These are phyloP conservation scores for Celoporthe dispersa DNA, from an alignment of 2,329 filamentous ascomycete genomes.

Conservation along the genomic window DNA sequence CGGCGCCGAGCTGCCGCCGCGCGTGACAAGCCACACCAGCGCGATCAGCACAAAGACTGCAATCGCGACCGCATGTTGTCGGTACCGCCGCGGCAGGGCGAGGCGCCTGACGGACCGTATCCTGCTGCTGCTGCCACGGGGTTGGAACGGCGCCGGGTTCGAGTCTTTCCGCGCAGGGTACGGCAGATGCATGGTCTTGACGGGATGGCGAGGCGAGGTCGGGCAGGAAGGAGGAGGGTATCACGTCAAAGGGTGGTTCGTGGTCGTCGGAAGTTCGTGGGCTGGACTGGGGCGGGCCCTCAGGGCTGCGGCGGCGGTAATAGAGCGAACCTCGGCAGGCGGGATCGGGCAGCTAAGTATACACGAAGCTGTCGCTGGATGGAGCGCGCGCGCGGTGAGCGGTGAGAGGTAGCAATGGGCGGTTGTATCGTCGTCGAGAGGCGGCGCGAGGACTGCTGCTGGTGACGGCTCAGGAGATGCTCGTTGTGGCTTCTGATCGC, in stretches of 20 bases:
- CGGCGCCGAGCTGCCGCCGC: conserved; percentile 37
- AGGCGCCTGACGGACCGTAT: conserved; percentile 13
- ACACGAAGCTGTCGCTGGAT: not conserved
- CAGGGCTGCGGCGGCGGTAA: not conserved
- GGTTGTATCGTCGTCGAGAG: not conserved
- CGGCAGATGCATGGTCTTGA: conserved; percentile 80
- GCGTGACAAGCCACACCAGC: conserved; percentile 64
- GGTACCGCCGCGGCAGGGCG: conserved; percentile 55
- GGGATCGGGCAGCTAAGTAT: not conserved
- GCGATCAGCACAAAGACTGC: conserved; percentile 58
- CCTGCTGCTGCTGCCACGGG: conserved; percentile 45
- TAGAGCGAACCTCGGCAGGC: conserved; percentile 21
- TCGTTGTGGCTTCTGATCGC: not conserved
- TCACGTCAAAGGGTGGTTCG: not conserved
- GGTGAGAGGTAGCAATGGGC: not conserved
- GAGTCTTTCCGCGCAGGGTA: conserved; percentile 85
- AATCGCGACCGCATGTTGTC: conserved; percentile 63
- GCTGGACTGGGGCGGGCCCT: conserved; percentile 3
- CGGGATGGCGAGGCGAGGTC: conserved; percentile 7
- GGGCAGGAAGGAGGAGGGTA: not conserved
- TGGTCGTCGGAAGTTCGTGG: not conserved
- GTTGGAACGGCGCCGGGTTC: conserved; percentile 72
- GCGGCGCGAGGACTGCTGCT: not conserved
- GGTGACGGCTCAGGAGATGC: not conserved
- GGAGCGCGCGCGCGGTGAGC: conserved; percentile 8